These are phyloP conservation scores for Ulota crispa DNA, from an alignment of 225 moss, liverwort and hornwort genomes.

Conservation along the genomic window DNA sequence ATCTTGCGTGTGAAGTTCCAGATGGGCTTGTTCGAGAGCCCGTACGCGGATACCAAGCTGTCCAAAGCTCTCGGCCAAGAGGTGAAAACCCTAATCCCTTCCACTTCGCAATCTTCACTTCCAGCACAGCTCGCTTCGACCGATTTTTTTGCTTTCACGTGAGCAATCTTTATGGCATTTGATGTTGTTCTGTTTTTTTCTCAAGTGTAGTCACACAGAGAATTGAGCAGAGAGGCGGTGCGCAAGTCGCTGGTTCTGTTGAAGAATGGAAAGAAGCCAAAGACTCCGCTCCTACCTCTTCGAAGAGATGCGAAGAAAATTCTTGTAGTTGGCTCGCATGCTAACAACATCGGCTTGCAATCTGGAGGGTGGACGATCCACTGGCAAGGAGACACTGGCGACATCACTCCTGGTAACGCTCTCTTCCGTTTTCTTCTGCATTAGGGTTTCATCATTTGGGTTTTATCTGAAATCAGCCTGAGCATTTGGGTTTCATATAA, in stretches of 20 bases:
- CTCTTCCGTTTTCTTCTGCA: too few species aligned
- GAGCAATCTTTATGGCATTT: background rate
- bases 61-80: slow-evolving; percentile 39
- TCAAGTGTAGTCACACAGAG: slow-evolving; percentile 48
- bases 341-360: slow-evolving; percentile 66
- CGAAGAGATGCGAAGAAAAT: slow-evolving; percentile 46
- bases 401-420: slow-evolving; percentile 28
- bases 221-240: slow-evolving; percentile 59
- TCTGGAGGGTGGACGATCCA: slow-evolving; percentile 81
- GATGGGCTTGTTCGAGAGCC: slow-evolving; percentile 56
- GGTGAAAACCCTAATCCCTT: slow-evolving; percentile 11
- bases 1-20: slow-evolving; percentile 62
- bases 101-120: background rate
- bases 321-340: slow-evolving; percentile 66
- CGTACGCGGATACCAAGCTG: slow-evolving; percentile 36
- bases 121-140: too few species aligned
- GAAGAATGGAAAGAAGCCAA: slow-evolving; percentile 41
- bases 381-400: slow-evolving; percentile 65
- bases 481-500: too few species aligned
- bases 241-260: slow-evolving; percentile 59
- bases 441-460: too few species aligned
- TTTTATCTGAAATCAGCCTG: too few species aligned
- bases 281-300: slow-evolving; percentile 46
- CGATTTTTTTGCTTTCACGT: too few species aligned
- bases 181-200: background rate